Base-by-base conservation (phyloP, 495 filamentous ascomycete species). In the Corynascus novoguineensis region DNA sequence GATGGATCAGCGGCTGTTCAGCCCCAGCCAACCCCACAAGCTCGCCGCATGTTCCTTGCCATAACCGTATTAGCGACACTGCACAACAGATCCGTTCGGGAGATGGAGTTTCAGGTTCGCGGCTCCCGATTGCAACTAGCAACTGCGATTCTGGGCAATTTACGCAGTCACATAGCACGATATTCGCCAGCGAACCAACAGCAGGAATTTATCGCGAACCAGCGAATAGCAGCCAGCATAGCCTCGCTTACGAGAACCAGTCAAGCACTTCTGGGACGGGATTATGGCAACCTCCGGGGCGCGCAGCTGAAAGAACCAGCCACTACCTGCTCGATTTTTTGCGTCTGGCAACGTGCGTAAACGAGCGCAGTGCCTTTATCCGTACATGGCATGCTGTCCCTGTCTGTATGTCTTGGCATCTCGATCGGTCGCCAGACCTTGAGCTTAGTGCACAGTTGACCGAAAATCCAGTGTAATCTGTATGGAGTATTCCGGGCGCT, bases 321-420 rank as follows among this genome's bases (percentile, higher is more conserved):
- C 12, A 38, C 6, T 32, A 15, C 44, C 28, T 48, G 27, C 27
- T 48, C 45, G 15, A 7, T 32, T 32, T 19, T 3, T 21, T 32
- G 45, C 45, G n/a, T 48, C 45, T 5, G 28, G 45, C 28, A 48
- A 48, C 45, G 45, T 48, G 25, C 45, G 45, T 19, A 32, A 48
- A 48, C 25, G 28, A 48, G 28, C 27, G 28, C 22, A 10, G 8
- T 27, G 22, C 11, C 25, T 28, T 46, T 40, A 40, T 40, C 21
- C n/a, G n/a, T 46, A 46, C 42, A 27, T 46, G 42, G 24, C 42
- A 46, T 25, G 28, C 42, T 9, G 42, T 28, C 24, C 12, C 37
- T 15, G 37, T 41, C 2, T 41, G 4, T n/a, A 27, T 46, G 42
- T 12, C 42, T 27, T 25, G 28, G 24, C 17, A 25, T 28, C 24